A percentile compares a stretch with the other conserved stretches of the same genome.
These are phyloP conservation scores for Ophiostoma sp. DNA, from an alignment of 2,329 filamentous ascomycete genomes.

Conservation along the genomic window DNA sequence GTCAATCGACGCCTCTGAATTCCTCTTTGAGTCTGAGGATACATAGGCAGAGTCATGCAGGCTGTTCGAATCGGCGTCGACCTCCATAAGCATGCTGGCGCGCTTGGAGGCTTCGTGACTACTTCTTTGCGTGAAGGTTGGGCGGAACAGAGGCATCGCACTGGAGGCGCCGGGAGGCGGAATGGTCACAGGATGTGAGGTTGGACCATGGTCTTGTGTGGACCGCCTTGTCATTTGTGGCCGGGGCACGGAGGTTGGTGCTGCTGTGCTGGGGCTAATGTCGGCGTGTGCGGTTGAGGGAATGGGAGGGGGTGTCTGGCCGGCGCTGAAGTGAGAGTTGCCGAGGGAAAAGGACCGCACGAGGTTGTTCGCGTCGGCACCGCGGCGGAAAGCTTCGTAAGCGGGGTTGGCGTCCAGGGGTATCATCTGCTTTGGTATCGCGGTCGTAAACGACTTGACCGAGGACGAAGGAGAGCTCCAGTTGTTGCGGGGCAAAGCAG, in stretches of 20 bases:
- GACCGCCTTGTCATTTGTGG: slow-evolving; percentile 41
- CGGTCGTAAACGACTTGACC: slow-evolving; percentile 67
- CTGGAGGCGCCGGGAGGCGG: neutral
- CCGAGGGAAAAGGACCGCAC: slow-evolving; percentile 51
- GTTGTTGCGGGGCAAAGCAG: slow-evolving; percentile 64
- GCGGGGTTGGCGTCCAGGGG: slow-evolving; percentile 75
- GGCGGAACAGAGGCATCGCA: neutral
- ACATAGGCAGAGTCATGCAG: slow-evolving; percentile 56
- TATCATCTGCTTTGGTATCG: slow-evolving; percentile 64
- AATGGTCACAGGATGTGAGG: slow-evolving; percentile 37
- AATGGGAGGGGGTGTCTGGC: slow-evolving; percentile 2
- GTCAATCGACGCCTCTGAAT: slow-evolving; percentile 50
- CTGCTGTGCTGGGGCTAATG: neutral
- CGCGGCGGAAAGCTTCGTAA: slow-evolving; percentile 76
- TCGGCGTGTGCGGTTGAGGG: neutral
- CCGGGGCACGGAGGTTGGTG: neutral
- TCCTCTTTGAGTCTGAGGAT: slow-evolving; percentile 56
- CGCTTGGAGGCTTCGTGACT: neutral
- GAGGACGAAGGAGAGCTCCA: slow-evolving; percentile 72
- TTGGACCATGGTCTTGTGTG: slow-evolving; percentile 49
- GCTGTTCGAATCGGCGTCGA: slow-evolving; percentile 48
- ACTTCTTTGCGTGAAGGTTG: neutral
- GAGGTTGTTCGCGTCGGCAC: slow-evolving; percentile 64
- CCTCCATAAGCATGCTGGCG: slow-evolving; percentile 42
- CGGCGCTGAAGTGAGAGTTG: slow-evolving; percentile 38